These are phyloP conservation scores for Candida neerlandica DNA, from an alignment of 1,139 yeast genomes.

Conservation along the genomic window DNA sequence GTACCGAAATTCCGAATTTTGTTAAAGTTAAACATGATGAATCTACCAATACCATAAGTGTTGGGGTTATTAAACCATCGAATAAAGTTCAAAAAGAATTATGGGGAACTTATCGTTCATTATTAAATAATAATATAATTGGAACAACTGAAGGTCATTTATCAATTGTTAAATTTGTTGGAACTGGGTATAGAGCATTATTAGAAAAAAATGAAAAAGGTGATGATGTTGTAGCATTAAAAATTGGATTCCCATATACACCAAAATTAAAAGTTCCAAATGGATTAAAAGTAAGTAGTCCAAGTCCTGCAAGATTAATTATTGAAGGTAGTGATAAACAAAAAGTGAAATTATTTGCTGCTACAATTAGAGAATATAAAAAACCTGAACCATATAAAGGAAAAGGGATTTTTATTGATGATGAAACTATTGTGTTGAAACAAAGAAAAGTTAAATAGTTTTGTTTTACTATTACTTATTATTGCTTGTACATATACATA, in stretches of 20 bases:
- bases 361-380: slow-evolving; percentile 78
- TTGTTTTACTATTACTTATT: background rate
- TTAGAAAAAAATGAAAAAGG: slow-evolving; percentile 59
- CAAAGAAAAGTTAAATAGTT: slow-evolving; percentile 84
- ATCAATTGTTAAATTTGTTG: slow-evolving; percentile 85
- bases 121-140: slow-evolving; percentile 71
- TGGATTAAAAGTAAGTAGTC: slow-evolving; percentile 72
- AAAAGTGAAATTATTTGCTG: slow-evolving; percentile 86
- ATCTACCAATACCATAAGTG: slow-evolving; percentile 42
- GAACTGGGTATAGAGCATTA: slow-evolving; percentile 94
- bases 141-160: slow-evolving; percentile 95
- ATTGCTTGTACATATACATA: background rate
- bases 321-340: slow-evolving; percentile 90
- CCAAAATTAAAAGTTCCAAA: slow-evolving; percentile 80
- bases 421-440: slow-evolving; percentile 87
- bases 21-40: slow-evolving; percentile 42
- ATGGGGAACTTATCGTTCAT: slow-evolving; percentile 95
- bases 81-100: slow-evolving; percentile 76
- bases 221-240: slow-evolving; percentile 63
- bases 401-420: slow-evolving; percentile 92
- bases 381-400: slow-evolving; percentile 99
- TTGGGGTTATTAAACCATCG: slow-evolving; percentile 58
- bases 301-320: slow-evolving; percentile 85
- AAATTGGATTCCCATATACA: slow-evolving; percentile 71
- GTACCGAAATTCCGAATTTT: slow-evolving; percentile 72